Evolutionary conservation across 169 alveolate species (phyloP).

Genomic region (Cryptosporidium viatorum): DNA sequence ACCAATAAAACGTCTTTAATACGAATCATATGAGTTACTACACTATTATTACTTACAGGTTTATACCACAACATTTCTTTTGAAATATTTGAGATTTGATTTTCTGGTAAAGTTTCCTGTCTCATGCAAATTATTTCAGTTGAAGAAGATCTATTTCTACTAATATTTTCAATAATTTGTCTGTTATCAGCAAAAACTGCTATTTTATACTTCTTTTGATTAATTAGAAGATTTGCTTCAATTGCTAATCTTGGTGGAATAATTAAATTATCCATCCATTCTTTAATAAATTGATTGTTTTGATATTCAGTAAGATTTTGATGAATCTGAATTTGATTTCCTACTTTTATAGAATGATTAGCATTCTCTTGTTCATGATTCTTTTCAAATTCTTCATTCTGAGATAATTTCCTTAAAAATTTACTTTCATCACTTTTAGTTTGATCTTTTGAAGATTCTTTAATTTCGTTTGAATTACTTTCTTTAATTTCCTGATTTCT

Average conservation of each 20-base stretch:
- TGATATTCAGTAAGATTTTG: not conserved
- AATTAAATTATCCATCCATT: not conserved
- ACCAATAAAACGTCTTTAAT: slow-evolving; percentile 27
- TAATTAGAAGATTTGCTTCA: slow-evolving; percentile 1
- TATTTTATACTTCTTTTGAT: slow-evolving; percentile 6
- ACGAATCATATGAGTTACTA: slow-evolving; percentile 42
- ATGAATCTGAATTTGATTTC: not conserved
- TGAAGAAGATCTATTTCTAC: slow-evolving; percentile 12
- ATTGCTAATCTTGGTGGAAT: slow-evolving; percentile 53
- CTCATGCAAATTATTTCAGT: slow-evolving; percentile 58
- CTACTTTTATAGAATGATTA: not conserved
- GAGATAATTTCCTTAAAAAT: not conserved
- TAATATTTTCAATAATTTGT: slow-evolving; percentile 31
- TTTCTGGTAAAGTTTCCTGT: slow-evolving; percentile 1
- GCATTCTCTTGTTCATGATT: not conserved
- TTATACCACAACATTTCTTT: slow-evolving; percentile 57
- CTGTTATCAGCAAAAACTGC: slow-evolving; percentile 55
- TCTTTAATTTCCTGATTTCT: not conserved
- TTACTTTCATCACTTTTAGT: not conserved
- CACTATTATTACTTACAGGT: slow-evolving; percentile 10
- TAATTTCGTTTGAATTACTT: not conserved
- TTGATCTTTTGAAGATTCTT: not conserved
- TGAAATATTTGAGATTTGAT: not conserved
- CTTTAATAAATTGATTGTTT: not conserved
- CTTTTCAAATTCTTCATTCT: not conserved